Evolutionary conservation across 148 eudicot genomes (phyloP).

Genomic region (Vaccinium myrtillus): DNA sequence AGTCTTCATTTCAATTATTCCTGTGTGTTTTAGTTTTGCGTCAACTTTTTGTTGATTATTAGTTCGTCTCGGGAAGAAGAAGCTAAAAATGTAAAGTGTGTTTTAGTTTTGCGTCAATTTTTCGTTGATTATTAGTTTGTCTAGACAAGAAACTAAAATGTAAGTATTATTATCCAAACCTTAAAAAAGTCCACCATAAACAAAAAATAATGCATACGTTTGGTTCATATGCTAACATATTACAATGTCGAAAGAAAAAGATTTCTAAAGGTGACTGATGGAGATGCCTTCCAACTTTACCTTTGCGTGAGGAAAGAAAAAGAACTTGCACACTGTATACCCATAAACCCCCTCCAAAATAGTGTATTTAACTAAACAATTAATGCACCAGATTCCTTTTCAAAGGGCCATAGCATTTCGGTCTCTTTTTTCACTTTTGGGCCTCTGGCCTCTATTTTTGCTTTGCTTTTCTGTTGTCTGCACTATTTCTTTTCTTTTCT

Average conservation of each 20-base stretch:
- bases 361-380: neutral
- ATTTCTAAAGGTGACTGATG: neutral
- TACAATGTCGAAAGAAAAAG: neutral
- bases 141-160: no score
- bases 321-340: neutral
- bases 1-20: no score
- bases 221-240: no score
- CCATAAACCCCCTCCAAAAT: neutral
- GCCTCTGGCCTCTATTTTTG: neutral
- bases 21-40: no score
- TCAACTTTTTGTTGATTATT: no score
- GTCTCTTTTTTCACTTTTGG: neutral
- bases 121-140: no score
- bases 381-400: neutral
- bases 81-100: no score
- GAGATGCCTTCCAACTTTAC: conserved; percentile 9
- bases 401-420: neutral
- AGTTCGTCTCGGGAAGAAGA: no score
- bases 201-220: no score
- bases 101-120: no score
- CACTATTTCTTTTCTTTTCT: neutral
- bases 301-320: conserved; percentile 14
- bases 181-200: no score
- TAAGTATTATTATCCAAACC: no score
- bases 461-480: neutral